phyloP scores from a whole-genome alignment of 306 rosid genomes.

The Trifolium subterraneum region DNA sequence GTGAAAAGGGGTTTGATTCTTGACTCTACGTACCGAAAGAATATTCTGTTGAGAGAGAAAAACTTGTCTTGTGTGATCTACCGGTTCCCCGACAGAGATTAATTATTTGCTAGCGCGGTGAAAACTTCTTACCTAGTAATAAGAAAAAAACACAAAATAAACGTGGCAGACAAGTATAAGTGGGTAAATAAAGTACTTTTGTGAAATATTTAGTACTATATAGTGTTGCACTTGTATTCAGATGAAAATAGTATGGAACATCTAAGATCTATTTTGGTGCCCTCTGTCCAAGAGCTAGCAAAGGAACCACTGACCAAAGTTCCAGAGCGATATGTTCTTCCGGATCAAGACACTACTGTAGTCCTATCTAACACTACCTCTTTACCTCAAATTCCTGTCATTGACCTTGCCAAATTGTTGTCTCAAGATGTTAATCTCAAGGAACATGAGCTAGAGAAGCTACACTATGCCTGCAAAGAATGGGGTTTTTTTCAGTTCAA shows the following conservation, averaged over 20 bases:
- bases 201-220: no score
- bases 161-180: no score
- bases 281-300: conserved; percentile 26
- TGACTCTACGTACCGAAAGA: no score
- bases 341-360: neutral
- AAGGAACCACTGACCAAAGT: conserved; percentile 6
- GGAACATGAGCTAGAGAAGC: conserved; percentile 38
- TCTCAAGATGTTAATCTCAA: conserved; percentile 29
- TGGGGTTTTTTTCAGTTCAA: conserved; percentile 71
- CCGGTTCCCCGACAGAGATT: no score
- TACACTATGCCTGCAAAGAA: conserved; percentile 52
- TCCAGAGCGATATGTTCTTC: conserved; percentile 23
- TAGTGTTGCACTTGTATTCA: conserved; percentile 5
- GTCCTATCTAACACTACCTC: neutral
- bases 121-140: no score
- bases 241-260: conserved; percentile 11
- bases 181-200: neutral
- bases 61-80: no score
- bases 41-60: no score
- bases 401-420: conserved; percentile 45
- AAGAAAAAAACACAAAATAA: no score
- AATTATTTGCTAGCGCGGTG: no score
- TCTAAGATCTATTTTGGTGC: conserved; percentile 2
- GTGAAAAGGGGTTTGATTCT: no score
- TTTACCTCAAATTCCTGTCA: conserved; percentile 45